These are phyloP conservation scores for Collybia sp. DNA, from an alignment of 768 basidiomycete species.

Conservation along the genomic window DNA sequence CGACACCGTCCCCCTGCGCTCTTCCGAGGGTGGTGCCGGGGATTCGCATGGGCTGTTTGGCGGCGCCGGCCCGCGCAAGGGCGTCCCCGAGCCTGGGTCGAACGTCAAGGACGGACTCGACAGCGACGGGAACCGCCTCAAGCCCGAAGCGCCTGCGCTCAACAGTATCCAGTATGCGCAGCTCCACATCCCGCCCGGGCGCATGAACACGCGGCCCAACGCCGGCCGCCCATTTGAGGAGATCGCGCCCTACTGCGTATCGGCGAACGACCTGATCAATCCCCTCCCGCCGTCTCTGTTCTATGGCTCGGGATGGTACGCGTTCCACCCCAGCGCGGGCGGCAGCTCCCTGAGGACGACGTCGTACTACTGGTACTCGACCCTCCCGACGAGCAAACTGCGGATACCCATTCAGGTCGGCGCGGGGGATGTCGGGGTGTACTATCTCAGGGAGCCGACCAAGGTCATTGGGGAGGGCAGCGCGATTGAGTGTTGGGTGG, in stretches of 20 bases:
- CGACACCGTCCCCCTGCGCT: slow-evolving; percentile 47
- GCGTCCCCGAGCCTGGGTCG: slow-evolving; percentile 48
- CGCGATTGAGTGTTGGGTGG: slow-evolving; percentile 92
- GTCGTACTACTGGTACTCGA: slow-evolving; percentile 92
- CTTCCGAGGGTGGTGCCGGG: slow-evolving; percentile 27
- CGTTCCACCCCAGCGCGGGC: slow-evolving; percentile 47
- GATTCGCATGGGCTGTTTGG: slow-evolving; percentile 72
- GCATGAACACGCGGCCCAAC: slow-evolving; percentile 66
- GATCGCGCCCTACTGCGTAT: slow-evolving; percentile 86
- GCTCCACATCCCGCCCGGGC: slow-evolving; percentile 61
- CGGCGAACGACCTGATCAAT: slow-evolving; percentile 97
- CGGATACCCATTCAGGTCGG: slow-evolving; percentile 81
- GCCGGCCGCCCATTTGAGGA: slow-evolving; percentile 65
- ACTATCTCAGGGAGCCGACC: slow-evolving; percentile 77
- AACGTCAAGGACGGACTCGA: slow-evolving; percentile 25
- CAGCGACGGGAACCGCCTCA: slow-evolving; percentile 22
- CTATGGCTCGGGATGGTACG: slow-evolving; percentile 89
- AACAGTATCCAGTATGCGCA: slow-evolving; percentile 26
- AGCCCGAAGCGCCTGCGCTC: slow-evolving; percentile 10
- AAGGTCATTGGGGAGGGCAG: slow-evolving; percentile 55
- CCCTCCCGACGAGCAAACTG: slow-evolving; percentile 75
- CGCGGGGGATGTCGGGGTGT: slow-evolving; percentile 90
- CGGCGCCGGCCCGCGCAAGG: slow-evolving; percentile 80
- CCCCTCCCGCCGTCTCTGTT: slow-evolving; percentile 93
- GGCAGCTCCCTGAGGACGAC: slow-evolving; percentile 47